These are phyloP conservation scores for Suillus brevipes DNA, from an alignment of 768 basidiomycete species.

Conservation along the genomic window DNA sequence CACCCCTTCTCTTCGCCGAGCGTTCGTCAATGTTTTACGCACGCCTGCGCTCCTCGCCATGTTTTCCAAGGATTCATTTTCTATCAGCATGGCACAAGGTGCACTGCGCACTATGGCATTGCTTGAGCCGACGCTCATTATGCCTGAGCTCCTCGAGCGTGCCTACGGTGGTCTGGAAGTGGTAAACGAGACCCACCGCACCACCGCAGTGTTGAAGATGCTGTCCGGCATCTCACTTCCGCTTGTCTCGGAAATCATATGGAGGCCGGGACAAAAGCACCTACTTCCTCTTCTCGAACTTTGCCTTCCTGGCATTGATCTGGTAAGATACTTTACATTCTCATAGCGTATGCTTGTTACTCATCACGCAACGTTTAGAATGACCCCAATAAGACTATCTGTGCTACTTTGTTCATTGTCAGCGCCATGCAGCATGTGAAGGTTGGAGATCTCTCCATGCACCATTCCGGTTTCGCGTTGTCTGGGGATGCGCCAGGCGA, in stretches of 20 bases:
- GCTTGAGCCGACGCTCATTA: constrained; percentile 79
- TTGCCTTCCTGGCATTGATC: constrained; percentile 89
- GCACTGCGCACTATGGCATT: constrained; percentile 76
- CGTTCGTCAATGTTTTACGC: constrained; percentile 77
- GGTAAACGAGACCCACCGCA: constrained; percentile 93
- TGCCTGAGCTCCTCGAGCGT: constrained; percentile 90
- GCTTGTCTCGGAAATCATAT: constrained; percentile 72
- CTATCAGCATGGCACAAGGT: constrained; percentile 80
- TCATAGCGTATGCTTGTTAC: constrained; percentile 1
- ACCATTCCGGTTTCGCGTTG: constrained; percentile 55
- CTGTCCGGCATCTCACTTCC: constrained; percentile 76
- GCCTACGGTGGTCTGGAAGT: constrained; percentile 91
- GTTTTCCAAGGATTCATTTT: constrained; percentile 82
- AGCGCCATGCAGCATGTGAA: constrained; percentile 74
- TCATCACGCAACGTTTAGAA: constrained; percentile 46
- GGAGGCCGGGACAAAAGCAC: constrained; percentile 87
- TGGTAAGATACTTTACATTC: constrained; percentile 45
- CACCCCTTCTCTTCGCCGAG: constrained; percentile 76
- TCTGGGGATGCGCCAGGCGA: constrained; percentile 54
- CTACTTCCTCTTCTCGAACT: constrained; percentile 85
- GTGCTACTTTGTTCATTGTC: constrained; percentile 77
- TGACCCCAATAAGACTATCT: constrained; percentile 78
- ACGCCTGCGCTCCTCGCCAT: constrained; percentile 90
- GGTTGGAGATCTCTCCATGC: constrained; percentile 71
- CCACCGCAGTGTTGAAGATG: constrained; percentile 86